phyloP scores from a whole-genome alignment of 306 rosid genomes.

The Pyrus pyrifolia region DNA sequence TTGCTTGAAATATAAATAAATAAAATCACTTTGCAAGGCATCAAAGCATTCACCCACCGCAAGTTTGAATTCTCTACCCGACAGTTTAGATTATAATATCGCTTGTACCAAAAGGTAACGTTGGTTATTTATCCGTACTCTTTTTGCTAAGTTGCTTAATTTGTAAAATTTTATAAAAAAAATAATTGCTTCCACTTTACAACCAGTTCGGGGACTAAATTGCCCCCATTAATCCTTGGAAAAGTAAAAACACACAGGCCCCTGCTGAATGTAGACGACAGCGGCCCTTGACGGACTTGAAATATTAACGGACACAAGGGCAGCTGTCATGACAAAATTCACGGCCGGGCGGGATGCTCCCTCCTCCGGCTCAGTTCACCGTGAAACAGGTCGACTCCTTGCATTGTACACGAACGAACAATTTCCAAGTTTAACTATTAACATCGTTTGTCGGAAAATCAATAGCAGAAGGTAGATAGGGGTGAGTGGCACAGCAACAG shows the following conservation, averaged over 20 bases:
- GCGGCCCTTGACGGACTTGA: not conserved
- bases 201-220: not conserved
- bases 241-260: not conserved
- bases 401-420: not conserved
- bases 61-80: not conserved
- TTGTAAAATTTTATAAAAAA: no score
- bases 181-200: not conserved
- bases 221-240: not conserved
- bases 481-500: not conserved
- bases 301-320: not conserved
- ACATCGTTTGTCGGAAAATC: not conserved
- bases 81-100: no score
- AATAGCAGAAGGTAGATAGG: not conserved
- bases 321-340: constrained; percentile 2
- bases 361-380: not conserved
- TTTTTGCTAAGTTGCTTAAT: no score
- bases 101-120: no score
- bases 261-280: constrained; percentile 1
- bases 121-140: no score
- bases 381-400: not conserved
- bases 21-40: no score
- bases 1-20: no score
- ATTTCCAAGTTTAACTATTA: not conserved
- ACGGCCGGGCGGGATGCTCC: not conserved
- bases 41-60: no score